A percentile compares a stretch with the other conserved stretches of the same genome.
Conservation (phyloP, 108 stramenopile genomes). For the Bacterosira constricta region DNA sequence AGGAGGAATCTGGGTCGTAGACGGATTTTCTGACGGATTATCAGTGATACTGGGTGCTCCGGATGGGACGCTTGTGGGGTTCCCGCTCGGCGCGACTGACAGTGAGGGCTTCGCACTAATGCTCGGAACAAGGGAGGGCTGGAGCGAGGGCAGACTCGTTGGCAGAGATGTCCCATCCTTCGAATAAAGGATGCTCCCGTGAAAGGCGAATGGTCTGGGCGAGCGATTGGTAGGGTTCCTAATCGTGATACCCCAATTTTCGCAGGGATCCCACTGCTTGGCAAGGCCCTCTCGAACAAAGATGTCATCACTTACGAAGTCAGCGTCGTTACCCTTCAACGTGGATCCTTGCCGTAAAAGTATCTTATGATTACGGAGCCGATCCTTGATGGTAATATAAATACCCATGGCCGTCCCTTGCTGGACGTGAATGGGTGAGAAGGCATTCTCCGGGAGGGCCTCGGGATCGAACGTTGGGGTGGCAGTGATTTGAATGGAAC, state of each 20-base stretch:
- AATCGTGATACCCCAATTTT: conserved; percentile 2
- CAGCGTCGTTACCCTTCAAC: conserved; percentile 4
- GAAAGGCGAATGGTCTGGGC: background rate
- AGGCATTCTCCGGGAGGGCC: conserved; percentile 4
- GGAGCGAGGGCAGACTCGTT: background rate
- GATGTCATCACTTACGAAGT: background rate
- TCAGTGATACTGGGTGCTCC: background rate
- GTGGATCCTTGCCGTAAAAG: background rate
- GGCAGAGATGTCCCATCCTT: background rate
- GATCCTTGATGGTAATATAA: conserved; percentile 11
- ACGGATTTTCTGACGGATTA: background rate
- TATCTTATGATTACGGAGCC: conserved; percentile 7
- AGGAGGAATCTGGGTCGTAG: background rate
- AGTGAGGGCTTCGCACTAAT: background rate
- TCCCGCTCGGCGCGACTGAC: background rate
- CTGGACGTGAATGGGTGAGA: conserved; percentile 5
- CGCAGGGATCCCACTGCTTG: conserved; percentile 12
- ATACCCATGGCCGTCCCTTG: conserved; percentile 10
- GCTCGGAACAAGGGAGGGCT: conserved; percentile 2
- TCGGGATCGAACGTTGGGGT: background rate
- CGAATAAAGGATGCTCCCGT: conserved; percentile 7
- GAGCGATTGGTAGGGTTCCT: background rate
- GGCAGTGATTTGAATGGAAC: conserved; percentile 1
- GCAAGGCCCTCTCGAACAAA: background rate
- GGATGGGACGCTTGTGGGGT: background rate